Base-by-base conservation (phyloP, 2,329 filamentous ascomycete genomes). In the Mycocentrospora acerina region DNA sequence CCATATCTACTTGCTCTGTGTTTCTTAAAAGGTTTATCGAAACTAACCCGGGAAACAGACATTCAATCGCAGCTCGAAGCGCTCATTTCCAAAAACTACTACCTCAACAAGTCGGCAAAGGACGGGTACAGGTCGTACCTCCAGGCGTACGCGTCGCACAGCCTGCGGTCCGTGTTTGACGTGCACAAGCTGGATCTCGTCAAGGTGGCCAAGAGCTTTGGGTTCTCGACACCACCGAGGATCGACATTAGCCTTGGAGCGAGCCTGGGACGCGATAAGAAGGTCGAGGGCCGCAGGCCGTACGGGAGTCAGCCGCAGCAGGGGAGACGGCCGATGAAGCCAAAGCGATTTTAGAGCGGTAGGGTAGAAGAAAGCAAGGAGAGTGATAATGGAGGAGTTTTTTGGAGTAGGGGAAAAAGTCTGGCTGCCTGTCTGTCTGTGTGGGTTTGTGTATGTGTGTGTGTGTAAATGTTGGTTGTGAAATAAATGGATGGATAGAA, bases 1-100 rank as follows among this genome's bases (percentile, higher is more conserved):
- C n/a, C n/a, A n/a, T n/a, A n/a, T n/a, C n/a, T n/a, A n/a, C n/a
- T n/a, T n/a, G n/a, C n/a, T n/a, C n/a, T n/a, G n/a, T n/a, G n/a
- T n/a, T n/a, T n/a, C n/a, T n/a, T n/a, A n/a, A n/a, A n/a, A n/a
- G n/a, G n/a, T n/a, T n/a, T n/a, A 14, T 4, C 14, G 19, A 7
- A 12, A 40, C 44, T 45, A 35, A 46, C 39, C 25, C 12, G 9
- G 10, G n/a, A 11, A 2, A 15, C 28, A 49, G 93, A 94, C 60
- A 68, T 69, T 32, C 86, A 58, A 39, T 65, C 55, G 17, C 90
- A 96, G 69, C 80, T 97, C 8, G 91, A 97, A 77, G 93, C 91
- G 71, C 79, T 97, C 52, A 94, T 98, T 58, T 82, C 81, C 19
- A 87, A 93, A 67, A 97, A 98, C 71, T 97, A 97, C 75, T 96